Conservation (phyloP, 495 filamentous ascomycete genomes). For the Parathielavia appendiculata region DNA sequence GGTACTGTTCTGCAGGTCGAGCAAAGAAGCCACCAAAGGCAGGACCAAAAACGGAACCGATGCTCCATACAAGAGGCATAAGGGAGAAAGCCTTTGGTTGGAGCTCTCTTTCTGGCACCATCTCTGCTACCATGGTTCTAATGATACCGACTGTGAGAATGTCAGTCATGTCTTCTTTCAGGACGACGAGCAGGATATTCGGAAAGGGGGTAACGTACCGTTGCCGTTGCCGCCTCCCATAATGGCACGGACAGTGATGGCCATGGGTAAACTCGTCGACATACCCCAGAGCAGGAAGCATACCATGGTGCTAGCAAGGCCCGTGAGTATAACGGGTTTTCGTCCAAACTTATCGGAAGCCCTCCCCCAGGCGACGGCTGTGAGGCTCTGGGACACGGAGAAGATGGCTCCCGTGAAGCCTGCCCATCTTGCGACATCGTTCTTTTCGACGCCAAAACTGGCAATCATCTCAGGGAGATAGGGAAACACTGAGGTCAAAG, state of each 20-base stretch:
- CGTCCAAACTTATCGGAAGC: constrained; percentile 68
- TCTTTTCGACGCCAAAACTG: constrained; percentile 65
- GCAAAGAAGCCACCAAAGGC: constrained; percentile 81
- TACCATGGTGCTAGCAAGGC: constrained; percentile 67
- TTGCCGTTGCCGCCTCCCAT: constrained; percentile 64
- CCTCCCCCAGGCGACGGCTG: constrained; percentile 74
- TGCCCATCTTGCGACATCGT: constrained; percentile 73
- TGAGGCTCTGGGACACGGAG: constrained; percentile 65
- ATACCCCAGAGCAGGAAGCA: constrained; percentile 72
- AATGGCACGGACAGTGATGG: constrained; percentile 62
- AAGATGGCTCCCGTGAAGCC: constrained; percentile 67
- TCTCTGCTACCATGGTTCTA: constrained; percentile 64
- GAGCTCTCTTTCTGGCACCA: constrained; percentile 75
- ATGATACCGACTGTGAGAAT: constrained; percentile 54
- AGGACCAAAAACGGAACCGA: constrained; percentile 84
- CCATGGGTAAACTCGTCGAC: constrained; percentile 65
- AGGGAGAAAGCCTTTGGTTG: constrained; percentile 78
- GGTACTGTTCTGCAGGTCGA: constrained; percentile 65
- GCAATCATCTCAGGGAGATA: constrained; percentile 90
- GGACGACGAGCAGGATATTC: neutral
- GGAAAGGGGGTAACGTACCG: constrained; percentile 32
- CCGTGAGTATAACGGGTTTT: constrained; percentile 67
- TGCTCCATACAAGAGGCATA: constrained; percentile 78
- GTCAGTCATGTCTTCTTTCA: constrained; percentile 6
- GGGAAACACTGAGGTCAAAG: constrained; percentile 78